Evolutionary conservation across 768 basidiomycete species (phyloP).

Genomic region (Lentinula aciculospora): DNA sequence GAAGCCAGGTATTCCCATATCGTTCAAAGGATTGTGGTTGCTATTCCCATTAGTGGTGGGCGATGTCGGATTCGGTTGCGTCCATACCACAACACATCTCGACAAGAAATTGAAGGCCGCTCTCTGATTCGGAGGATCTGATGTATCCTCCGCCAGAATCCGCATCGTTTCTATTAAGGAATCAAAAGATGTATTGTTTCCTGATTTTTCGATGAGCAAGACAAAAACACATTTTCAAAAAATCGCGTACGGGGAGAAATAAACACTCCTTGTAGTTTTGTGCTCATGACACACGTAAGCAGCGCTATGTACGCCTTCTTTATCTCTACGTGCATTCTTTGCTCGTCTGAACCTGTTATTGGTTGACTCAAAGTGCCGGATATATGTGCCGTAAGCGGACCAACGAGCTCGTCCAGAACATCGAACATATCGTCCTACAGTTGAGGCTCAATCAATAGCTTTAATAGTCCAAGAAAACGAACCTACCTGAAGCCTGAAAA

Average conservation of each 20-base stretch:
- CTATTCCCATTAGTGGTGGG: conserved; percentile 27
- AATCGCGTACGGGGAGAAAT: conserved; percentile 73
- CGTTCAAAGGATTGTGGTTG: conserved; percentile 11
- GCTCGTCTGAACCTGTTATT: conserved; percentile 82
- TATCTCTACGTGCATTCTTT: conserved; percentile 69
- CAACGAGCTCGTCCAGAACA: conserved; percentile 86
- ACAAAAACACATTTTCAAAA: neutral
- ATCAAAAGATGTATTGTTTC: conserved; percentile 68
- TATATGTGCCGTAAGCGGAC: conserved; percentile 82
- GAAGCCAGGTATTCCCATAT: conserved; percentile 70
- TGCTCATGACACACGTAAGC: conserved; percentile 72
- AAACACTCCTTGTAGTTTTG: conserved; percentile 80
- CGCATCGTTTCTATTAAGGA: conserved; percentile 71
- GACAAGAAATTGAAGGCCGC: conserved; percentile 76
- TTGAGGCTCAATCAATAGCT: neutral
- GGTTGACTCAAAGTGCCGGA: conserved; percentile 76
- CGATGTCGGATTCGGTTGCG: conserved; percentile 37
- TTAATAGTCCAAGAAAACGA: neutral
- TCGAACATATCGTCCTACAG: conserved; percentile 77
- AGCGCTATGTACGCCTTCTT: conserved; percentile 86
- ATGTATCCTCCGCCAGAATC: conserved; percentile 64
- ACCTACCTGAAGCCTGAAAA: conserved; percentile 84
- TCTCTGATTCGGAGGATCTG: conserved; percentile 74
- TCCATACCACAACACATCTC: conserved; percentile 65
- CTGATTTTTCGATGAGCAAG: conserved; percentile 36